Percentiles rank a stretch among this genome's conserved stretches.
These are phyloP conservation scores for Clavariopsis aquatica DNA, from an alignment of 495 filamentous ascomycete species.

Conservation along the genomic window DNA sequence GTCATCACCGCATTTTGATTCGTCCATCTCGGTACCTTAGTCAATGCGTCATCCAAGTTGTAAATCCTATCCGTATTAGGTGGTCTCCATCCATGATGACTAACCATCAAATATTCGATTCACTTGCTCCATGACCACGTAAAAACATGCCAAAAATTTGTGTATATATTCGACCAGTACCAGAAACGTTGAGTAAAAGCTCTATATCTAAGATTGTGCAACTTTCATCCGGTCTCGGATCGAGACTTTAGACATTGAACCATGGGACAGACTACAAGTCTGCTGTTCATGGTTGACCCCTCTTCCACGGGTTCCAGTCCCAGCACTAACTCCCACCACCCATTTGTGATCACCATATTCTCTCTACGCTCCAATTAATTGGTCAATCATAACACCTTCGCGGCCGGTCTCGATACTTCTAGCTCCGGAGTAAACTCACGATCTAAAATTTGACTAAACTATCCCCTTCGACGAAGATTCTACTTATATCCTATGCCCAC, in stretches of 20 bases:
- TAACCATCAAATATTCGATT: background rate
- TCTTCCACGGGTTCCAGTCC: slow-evolving; percentile 8
- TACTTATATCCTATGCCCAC: slow-evolving; percentile 11
- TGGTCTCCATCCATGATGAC: background rate
- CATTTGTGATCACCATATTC: slow-evolving; percentile 5
- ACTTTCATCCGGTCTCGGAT: background rate
- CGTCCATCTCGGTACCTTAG: background rate
- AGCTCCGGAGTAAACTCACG: background rate
- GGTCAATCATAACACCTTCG: slow-evolving; percentile 2
- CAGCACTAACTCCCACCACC: slow-evolving; percentile 1
- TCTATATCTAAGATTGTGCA: background rate
- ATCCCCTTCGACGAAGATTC: background rate
- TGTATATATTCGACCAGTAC: too few relatives aligned
- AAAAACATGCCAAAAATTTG: too few relatives aligned
- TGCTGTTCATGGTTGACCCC: background rate
- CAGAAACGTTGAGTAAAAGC: background rate
- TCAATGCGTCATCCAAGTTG: background rate
- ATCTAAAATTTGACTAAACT: background rate
- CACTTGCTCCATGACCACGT: background rate
- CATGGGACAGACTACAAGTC: background rate
- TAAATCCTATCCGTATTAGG: background rate
- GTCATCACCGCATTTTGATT: background rate
- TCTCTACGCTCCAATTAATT: background rate
- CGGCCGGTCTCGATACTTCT: background rate
- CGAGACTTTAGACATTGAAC: background rate